A percentile compares a stretch with the other conserved stretches of the same genome.
These are phyloP conservation scores for Leccinum obscurum DNA, from an alignment of 768 basidiomycete genomes.

Conservation along the genomic window DNA sequence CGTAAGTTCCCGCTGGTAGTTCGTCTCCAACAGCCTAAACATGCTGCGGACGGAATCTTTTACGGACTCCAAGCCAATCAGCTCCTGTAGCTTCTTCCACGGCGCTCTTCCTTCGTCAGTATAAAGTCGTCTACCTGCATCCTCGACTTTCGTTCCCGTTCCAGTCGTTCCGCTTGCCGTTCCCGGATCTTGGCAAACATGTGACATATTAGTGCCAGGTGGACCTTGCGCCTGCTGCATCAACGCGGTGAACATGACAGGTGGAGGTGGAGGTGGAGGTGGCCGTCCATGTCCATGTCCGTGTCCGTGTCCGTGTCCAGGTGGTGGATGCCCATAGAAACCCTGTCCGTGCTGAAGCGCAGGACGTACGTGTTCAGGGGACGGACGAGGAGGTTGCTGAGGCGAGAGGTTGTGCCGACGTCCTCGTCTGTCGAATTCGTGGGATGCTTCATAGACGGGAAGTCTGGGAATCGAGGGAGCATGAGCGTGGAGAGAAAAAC, in stretches of 20 bases:
- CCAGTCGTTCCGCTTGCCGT: no score
- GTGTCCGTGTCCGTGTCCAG: slow-evolving; percentile 26
- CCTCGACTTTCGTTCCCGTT: no score
- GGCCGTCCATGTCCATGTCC: slow-evolving; percentile 30
- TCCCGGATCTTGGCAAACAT: no score
- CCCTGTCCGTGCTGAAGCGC: slow-evolving; percentile 31
- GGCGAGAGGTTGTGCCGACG: slow-evolving; percentile 45
- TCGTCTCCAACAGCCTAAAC: no score
- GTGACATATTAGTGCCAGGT: slow-evolving; percentile 7
- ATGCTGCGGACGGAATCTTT: no score
- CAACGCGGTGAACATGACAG: slow-evolving; percentile 30
- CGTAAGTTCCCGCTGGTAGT: no score
- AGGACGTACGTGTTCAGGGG: slow-evolving; percentile 36
- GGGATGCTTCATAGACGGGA: slow-evolving; percentile 77
- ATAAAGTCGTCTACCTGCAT: no score
- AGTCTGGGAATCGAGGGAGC: slow-evolving; percentile 42
- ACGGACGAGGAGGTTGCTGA: slow-evolving; percentile 27
- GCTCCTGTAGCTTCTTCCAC: no score
- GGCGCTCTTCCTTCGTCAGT: no score
- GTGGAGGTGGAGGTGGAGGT: slow-evolving; percentile 20
- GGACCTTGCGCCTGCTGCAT: slow-evolving; percentile 28
- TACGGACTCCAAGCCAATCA: no score
- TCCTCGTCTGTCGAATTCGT: slow-evolving; percentile 78
- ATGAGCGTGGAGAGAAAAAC: neutral
- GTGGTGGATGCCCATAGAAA: slow-evolving; percentile 35